Base-by-base conservation (phyloP, 1,284 basidiomycete genomes). In the Limonomyces culmigenus region DNA sequence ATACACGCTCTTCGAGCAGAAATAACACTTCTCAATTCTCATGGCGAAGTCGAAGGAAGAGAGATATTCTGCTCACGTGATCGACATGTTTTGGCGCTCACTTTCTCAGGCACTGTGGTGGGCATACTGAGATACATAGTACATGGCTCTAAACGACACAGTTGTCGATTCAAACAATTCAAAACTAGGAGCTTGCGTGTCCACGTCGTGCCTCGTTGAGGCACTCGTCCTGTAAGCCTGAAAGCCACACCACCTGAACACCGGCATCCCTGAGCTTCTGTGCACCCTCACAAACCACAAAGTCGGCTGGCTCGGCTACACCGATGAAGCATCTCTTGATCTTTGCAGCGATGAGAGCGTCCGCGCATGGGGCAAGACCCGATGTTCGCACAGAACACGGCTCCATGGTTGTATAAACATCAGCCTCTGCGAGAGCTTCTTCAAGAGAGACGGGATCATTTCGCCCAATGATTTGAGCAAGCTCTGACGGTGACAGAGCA, bases 341-440 rank as follows among this genome's bases (percentile, higher is more conserved):
- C 34, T 66, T 62, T 2, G 79, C 75, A 11, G 62, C 60, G 29
- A 96, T 73, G 37, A 98, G 71, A 11, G 85, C 84, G 44, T 91
- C 71, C 11, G 86, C 79, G 52, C 95, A 98, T 0, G 89, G 78
- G 0, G 74, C 57, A 23, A 95, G 67, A 2, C 92, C 91, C 1
- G 86, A 92, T 8, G 88, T 81, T 37, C 95, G 68, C 19, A 85
- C 58, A 3, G 88, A 93, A 53, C 95, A 99, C 10, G 95, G 95
- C 52, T 99, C 95, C 67, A 99, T 76, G 0, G 93, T 98, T 0
- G 92, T 95, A 51, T 93, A 98, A 40, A 89, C 72, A 47, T 86
- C 75, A 18, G 76, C 64, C 30, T 62, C 58, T 6, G 56, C 41
- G 37, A 89, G 55, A 14, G 84, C 45, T 5, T 63, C 56, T 17